Evolutionary conservation across 148 eudicot genomes (phyloP).

Genomic region (Tetragonia tetragonoides): DNA sequence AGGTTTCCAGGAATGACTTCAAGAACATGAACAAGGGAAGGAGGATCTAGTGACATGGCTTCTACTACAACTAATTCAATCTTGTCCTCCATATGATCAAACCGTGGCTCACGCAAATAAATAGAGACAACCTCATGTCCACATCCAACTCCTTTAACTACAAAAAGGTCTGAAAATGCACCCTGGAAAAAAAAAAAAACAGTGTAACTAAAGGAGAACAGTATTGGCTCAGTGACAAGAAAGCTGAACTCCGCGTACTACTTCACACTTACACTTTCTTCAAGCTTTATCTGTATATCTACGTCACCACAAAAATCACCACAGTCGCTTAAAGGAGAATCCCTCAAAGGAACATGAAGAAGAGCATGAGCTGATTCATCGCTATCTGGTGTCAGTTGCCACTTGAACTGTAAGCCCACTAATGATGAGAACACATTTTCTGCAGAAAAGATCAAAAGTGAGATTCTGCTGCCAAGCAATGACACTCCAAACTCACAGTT

Average conservation of each 20-base stretch:
- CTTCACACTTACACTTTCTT: constrained; percentile 58
- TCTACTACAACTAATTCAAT: constrained; percentile 85
- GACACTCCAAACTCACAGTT: neutral
- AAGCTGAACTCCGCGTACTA: neutral
- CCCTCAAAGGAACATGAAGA: constrained; percentile 75
- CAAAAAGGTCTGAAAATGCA: constrained; percentile 73
- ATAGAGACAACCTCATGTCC: constrained; percentile 87
- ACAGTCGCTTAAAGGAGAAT: constrained; percentile 87
- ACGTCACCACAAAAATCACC: constrained; percentile 89
- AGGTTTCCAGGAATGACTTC: constrained; percentile 68
- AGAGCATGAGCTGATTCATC: constrained; percentile 58
- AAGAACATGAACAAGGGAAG: constrained; percentile 87
- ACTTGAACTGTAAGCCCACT: constrained; percentile 80
- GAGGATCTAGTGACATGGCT: constrained; percentile 92
- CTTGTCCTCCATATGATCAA: constrained; percentile 56
- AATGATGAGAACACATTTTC: constrained; percentile 91
- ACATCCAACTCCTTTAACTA: constrained; percentile 74
- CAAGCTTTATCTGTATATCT: constrained; percentile 75
- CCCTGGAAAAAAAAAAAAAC: constrained; percentile 40
- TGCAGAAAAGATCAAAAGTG: constrained; percentile 39
- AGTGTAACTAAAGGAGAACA: constrained; percentile 16
- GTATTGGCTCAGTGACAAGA: neutral
- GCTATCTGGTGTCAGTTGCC: constrained; percentile 76
- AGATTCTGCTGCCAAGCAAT: neutral
- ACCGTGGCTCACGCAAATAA: constrained; percentile 61